Percentiles rank a stretch among this genome's conserved stretches.
Conservation (phyloP, 306 rosid species). For the Dalbergia oliveri region DNA sequence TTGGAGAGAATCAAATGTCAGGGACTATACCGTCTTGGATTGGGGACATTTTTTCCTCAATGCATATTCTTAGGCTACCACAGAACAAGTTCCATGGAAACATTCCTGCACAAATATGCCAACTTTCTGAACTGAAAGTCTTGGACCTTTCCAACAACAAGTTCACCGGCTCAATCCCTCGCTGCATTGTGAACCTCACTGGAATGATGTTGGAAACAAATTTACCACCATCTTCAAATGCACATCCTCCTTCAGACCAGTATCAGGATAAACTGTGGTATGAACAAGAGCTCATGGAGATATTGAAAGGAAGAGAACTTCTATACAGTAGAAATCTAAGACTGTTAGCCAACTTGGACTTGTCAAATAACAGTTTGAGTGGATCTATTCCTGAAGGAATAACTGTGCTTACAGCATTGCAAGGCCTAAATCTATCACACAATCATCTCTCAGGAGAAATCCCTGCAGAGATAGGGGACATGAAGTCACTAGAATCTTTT, state of each 20-base stretch:
- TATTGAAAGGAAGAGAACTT: constrained; percentile 25
- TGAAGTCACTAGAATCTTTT: constrained; percentile 37
- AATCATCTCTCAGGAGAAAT: constrained; percentile 24
- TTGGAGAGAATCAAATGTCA: constrained; percentile 37
- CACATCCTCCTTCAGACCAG: background rate
- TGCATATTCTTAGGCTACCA: constrained; percentile 33
- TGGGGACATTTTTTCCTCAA: background rate
- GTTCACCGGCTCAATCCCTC: constrained; percentile 27
- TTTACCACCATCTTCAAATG: background rate
- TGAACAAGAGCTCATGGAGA: background rate
- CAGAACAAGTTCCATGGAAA: constrained; percentile 22
- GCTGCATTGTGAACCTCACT: constrained; percentile 28
- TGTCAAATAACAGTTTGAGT: constrained; percentile 37
- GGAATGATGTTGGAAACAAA: background rate
- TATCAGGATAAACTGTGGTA: background rate
- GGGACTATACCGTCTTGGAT: constrained; percentile 48
- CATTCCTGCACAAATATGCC: constrained; percentile 43
- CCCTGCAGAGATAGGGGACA: constrained; percentile 1
- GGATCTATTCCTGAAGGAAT: constrained; percentile 39
- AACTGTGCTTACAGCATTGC: constrained; percentile 16
- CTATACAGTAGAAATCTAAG: background rate
- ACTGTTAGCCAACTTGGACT: constrained; percentile 22
- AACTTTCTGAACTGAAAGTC: constrained; percentile 18
- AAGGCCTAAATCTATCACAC: constrained; percentile 26
- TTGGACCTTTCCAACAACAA: constrained; percentile 40